Conservation (phyloP, 2,329 filamentous ascomycete genomes). For the Fragosphaeria purpurea region DNA sequence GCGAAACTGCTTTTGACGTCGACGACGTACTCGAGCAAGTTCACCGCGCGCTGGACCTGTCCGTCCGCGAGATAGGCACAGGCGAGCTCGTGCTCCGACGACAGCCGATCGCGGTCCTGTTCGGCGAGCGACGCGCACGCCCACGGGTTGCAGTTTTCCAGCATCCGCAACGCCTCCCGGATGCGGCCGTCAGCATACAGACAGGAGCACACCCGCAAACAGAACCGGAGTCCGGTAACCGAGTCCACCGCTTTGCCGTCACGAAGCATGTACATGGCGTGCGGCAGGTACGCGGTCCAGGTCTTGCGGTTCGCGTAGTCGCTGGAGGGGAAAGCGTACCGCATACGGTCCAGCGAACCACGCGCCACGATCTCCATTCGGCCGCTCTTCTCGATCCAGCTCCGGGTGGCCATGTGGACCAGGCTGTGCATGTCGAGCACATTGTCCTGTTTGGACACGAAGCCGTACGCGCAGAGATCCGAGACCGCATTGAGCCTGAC, state of each 20-base stretch:
- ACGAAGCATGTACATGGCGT: slow-evolving; percentile 17
- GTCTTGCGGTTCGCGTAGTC: slow-evolving; percentile 10
- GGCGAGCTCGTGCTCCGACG: slow-evolving; percentile 14
- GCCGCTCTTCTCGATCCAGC: slow-evolving; percentile 18
- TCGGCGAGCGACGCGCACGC: slow-evolving; percentile 1
- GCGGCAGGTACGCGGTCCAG: slow-evolving; percentile 20
- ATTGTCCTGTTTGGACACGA: slow-evolving; percentile 16
- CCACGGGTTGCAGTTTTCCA: slow-evolving; percentile 4
- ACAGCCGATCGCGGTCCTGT: slow-evolving; percentile 2
- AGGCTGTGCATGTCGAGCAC: slow-evolving; percentile 27
- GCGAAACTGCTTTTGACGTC: slow-evolving; percentile 2
- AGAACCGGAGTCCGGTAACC: slow-evolving; percentile 14
- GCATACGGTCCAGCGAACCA: slow-evolving; percentile 10
- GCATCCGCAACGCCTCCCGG: slow-evolving; percentile 7
- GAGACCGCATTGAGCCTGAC: slow-evolving; percentile 20
- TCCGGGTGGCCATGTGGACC: slow-evolving; percentile 22
- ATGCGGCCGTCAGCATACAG: slow-evolving; percentile 14
- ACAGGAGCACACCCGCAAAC: slow-evolving; percentile 13
- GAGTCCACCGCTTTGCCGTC: slow-evolving; percentile 8
- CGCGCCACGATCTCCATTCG: neutral
- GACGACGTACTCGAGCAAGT: neutral
- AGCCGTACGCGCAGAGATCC: slow-evolving; percentile 22
- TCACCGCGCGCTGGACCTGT: slow-evolving; percentile 15
- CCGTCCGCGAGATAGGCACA: slow-evolving; percentile 10
- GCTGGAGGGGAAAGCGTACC: slow-evolving; percentile 5